phyloP scores from a whole-genome alignment of 2,329 filamentous ascomycete genomes.

The Talaromyces marneffei region DNA sequence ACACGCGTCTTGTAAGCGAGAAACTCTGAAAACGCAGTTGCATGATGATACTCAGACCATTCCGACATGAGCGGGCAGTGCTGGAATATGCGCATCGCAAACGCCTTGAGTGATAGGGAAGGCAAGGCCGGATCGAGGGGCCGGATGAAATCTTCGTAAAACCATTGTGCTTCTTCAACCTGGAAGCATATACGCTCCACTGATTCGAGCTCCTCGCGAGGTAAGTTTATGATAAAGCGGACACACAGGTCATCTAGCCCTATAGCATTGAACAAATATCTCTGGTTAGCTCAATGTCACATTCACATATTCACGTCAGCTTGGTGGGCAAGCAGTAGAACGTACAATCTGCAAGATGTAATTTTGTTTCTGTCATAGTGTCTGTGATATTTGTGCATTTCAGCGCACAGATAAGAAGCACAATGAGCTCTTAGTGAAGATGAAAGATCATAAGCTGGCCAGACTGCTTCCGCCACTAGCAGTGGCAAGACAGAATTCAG shows the following conservation, averaged over 20 bases:
- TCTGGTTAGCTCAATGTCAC: conserved; percentile 19
- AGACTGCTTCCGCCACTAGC: conserved; percentile 4
- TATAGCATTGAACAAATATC: conserved; percentile 31
- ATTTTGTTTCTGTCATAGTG: conserved; percentile 70
- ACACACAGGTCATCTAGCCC: conserved; percentile 97
- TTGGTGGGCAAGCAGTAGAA: conserved; percentile 19
- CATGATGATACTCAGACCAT: conserved; percentile 71
- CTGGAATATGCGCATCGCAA: conserved; percentile 85
- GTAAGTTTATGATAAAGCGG: conserved; percentile 96
- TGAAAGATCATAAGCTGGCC: conserved; percentile 10
- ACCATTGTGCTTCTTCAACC: conserved; percentile 99
- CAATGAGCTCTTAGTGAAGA: conserved; percentile 20
- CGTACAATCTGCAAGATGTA: conserved; percentile 85
- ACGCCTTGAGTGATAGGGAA: conserved; percentile 75
- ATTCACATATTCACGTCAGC: neutral
- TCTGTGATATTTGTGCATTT: conserved; percentile 56
- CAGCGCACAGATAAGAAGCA: conserved; percentile 30
- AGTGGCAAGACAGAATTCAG: conserved; percentile 7
- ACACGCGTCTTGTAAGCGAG: conserved; percentile 90
- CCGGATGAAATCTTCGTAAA: conserved; percentile 98
- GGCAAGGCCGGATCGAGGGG: conserved; percentile 79
- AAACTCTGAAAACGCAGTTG: conserved; percentile 83
- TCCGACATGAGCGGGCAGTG: conserved; percentile 84
- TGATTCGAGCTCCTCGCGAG: conserved; percentile 79
- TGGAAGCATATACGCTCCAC: conserved; percentile 96